These are phyloP conservation scores for Pythium periplocum DNA, from an alignment of 352 stramenopile species.

Conservation along the genomic window DNA sequence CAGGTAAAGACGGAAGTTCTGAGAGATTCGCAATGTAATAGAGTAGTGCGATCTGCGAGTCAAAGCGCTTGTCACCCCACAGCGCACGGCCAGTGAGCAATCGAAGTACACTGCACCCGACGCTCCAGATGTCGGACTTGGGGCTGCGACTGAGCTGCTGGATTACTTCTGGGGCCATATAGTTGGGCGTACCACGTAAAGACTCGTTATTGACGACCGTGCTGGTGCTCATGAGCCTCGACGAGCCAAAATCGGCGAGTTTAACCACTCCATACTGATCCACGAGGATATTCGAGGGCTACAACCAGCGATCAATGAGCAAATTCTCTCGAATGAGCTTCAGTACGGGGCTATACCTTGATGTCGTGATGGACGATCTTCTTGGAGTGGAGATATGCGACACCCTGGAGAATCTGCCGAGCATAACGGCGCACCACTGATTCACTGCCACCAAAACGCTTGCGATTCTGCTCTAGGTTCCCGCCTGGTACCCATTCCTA, in stretches of 20 bases:
- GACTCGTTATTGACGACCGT: constrained; percentile 47
- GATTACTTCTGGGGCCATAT: constrained; percentile 87
- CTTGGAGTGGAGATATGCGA: constrained; percentile 86
- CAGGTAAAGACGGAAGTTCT: constrained; percentile 32
- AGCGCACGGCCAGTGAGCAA: constrained; percentile 57
- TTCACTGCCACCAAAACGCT: constrained; percentile 76
- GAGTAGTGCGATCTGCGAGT: constrained; percentile 60
- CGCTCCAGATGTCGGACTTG: constrained; percentile 81
- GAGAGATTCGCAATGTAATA: constrained; percentile 59
- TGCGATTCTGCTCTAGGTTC: constrained; percentile 74
- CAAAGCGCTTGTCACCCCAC: constrained; percentile 80
- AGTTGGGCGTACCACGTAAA: constrained; percentile 79
- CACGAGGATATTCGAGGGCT: constrained; percentile 92
- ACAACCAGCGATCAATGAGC: neutral
- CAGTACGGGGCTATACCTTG: constrained; percentile 31
- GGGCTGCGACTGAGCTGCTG: constrained; percentile 71
- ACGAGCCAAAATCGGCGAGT: constrained; percentile 93
- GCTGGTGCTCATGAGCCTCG: constrained; percentile 48
- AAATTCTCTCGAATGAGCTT: neutral
- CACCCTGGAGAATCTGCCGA: constrained; percentile 70
- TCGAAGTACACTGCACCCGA: constrained; percentile 77
- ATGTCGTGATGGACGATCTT: constrained; percentile 82
- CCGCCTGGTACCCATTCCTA: constrained; percentile 86
- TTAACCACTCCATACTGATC: constrained; percentile 93
- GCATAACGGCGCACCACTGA: constrained; percentile 70